Evolutionary conservation across 169 alveolate species (phyloP).

Genomic region (Eimeria falciformis): DNA sequence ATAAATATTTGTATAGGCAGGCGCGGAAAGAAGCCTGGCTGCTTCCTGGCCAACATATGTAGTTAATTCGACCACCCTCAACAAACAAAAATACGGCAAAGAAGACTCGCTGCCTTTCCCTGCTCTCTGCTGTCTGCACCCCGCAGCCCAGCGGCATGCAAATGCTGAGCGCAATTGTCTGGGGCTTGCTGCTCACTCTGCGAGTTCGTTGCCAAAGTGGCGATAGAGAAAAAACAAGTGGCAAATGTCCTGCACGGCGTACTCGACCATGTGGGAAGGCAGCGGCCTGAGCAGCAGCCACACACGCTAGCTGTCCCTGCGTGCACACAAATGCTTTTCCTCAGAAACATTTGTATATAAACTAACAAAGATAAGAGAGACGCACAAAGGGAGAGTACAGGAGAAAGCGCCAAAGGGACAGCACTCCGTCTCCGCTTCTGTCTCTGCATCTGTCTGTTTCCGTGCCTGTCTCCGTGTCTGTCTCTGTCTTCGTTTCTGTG

Average conservation of each 20-base stretch:
- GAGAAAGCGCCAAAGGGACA: background rate
- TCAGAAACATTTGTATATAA: background rate
- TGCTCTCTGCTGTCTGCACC: too few species aligned
- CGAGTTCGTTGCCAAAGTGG: background rate
- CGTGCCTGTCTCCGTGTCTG: background rate
- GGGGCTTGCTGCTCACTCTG: background rate
- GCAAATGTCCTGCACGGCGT: constrained; percentile 7
- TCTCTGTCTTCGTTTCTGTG: background rate
- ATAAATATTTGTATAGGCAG: too few species aligned
- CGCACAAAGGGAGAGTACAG: background rate
- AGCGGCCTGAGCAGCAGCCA: constrained; percentile 12
- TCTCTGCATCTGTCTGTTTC: background rate
- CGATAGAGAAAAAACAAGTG: constrained; percentile 3
- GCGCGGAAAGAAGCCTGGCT: too few species aligned
- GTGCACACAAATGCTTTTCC: background rate
- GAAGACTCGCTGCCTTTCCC: too few species aligned
- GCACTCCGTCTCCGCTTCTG: background rate
- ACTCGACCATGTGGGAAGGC: background rate
- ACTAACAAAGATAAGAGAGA: background rate
- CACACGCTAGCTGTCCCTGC: background rate
- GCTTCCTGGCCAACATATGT: too few species aligned
- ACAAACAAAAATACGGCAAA: too few species aligned
- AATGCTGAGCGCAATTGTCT: too few species aligned
- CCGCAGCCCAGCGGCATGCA: too few species aligned
- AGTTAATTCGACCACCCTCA: too few species aligned